phyloP scores from a whole-genome alignment of 352 stramenopile genomes.

The Achlya hypogyna region DNA sequence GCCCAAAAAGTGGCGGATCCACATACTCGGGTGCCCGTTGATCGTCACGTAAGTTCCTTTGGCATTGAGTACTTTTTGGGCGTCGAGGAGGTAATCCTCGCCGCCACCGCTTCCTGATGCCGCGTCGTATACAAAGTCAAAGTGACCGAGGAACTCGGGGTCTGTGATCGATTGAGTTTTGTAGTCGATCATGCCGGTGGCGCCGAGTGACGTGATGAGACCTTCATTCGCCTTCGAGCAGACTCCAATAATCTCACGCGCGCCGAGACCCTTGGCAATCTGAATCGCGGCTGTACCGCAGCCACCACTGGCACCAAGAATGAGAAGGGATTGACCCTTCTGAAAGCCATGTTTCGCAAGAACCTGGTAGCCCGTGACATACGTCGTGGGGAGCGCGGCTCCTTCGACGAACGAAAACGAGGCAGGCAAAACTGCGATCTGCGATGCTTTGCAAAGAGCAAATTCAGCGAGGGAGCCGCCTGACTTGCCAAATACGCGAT shows the following conservation, averaged over 20 bases:
- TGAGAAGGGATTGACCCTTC: conserved; percentile 25
- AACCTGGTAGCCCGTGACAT: conserved; percentile 29
- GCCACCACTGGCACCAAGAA: conserved; percentile 39
- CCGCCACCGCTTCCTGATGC: background rate
- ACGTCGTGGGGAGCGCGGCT: conserved; percentile 25
- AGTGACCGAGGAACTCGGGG: background rate
- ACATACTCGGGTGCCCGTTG: conserved; percentile 1
- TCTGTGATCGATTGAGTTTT: conserved; percentile 18
- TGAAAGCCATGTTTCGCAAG: conserved; percentile 21
- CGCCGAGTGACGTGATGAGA: conserved; percentile 25
- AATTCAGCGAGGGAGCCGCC: conserved; percentile 29
- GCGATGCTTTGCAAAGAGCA: conserved; percentile 13
- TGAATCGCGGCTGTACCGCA: conserved; percentile 34
- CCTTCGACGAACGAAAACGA: conserved; percentile 26
- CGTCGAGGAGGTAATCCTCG: conserved; percentile 2
- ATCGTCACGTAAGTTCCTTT: conserved; percentile 22
- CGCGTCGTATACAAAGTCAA: conserved; percentile 18
- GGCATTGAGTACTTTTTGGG: conserved; percentile 24
- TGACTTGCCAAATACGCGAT: conserved; percentile 33
- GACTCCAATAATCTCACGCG: conserved; percentile 33
- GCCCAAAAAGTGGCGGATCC: background rate
- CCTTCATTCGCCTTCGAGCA: conserved; percentile 40
- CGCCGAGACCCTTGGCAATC: conserved; percentile 29
- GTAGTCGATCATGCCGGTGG: conserved; percentile 34
- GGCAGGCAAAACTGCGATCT: conserved; percentile 29